Conservation (phyloP, 257 asterid species). For the Capsicum chinense region DNA sequence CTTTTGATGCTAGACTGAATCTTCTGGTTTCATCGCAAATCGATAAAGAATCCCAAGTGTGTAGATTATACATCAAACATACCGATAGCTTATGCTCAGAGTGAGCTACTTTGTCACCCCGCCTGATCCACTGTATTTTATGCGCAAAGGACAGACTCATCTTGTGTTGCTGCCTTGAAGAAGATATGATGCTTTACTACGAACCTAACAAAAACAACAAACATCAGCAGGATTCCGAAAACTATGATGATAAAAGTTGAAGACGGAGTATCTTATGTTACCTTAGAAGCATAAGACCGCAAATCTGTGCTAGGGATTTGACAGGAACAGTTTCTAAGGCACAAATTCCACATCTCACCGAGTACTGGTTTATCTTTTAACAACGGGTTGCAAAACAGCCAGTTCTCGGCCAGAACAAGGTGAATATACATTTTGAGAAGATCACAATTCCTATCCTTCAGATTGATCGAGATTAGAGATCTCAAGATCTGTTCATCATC, state of each 20-base stretch:
- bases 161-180: constrained; percentile 68
- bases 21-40: background rate
- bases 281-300: constrained; percentile 87
- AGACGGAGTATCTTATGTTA: constrained; percentile 24
- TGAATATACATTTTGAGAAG: constrained; percentile 68
- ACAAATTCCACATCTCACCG: constrained; percentile 62
- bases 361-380: constrained; percentile 52
- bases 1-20: background rate
- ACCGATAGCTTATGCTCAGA: constrained; percentile 12
- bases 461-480: constrained; percentile 59
- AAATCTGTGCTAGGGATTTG: constrained; percentile 76
- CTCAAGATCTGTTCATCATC: constrained; percentile 63
- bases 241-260: background rate
- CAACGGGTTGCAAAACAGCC: constrained; percentile 57
- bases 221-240: background rate
- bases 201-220: constrained; percentile 61
- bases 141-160: constrained; percentile 33
- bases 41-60: background rate
- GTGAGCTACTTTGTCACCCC: background rate
- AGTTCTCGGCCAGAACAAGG: constrained; percentile 75
- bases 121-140: background rate
- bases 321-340: constrained; percentile 74
- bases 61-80: constrained; percentile 1
- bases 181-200: constrained; percentile 92
- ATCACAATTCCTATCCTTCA: constrained; percentile 77